Evolutionary conservation across 176 grass and related monocot genomes (phyloP), one percentile per base, ranked within the genome.

Genomic region (Carex littledalei): DNA sequence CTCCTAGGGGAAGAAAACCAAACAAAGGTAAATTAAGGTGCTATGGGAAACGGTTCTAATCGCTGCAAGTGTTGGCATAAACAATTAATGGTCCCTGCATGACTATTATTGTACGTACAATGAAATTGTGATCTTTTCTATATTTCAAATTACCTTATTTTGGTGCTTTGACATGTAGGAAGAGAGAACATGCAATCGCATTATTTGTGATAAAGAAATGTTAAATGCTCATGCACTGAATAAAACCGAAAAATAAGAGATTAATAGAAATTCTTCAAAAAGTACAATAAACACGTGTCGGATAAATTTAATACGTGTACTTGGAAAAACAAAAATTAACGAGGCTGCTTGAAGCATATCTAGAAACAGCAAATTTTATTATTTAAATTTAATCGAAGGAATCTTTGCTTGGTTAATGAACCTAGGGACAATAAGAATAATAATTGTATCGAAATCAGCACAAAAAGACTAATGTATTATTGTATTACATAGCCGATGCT

Each of bases 341-440:
- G 39, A 39, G 69, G n/a, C 8, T 22, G 3, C 20, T 50, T 45
- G 71, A 18, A 76, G 45, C 21, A 15, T 76, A 21, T 76, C 71
- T 76, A 53, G 71, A 76, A 76, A 50, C 71, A 76, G 10, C 45
- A 53, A 53, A 76, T 15, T 76, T 29, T 76, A 76, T 15, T 74
- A 24, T 29, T 29, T 29, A 53, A 53, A 53, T 76, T 53, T 76
- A 53, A 76, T 76, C 13, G 16, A 76, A 76, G 71, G 43, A 14
- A 50, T 52, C 71, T 75, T 26, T 52, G 41, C 18, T 52, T 15
- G 71, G 43, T 71, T 52, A 4, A 52, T 52, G 45, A 26, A 75
- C 41, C 43, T 20, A 39, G 5, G 5, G 15, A 12, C 2, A 53
- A 75, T 24, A 50, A 75, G 13, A 21, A 50, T 21, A 45, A 45